Evolutionary conservation across 192 early-diverging fungal species (phyloP).

Genomic region (Coemansia guatemalensis): DNA sequence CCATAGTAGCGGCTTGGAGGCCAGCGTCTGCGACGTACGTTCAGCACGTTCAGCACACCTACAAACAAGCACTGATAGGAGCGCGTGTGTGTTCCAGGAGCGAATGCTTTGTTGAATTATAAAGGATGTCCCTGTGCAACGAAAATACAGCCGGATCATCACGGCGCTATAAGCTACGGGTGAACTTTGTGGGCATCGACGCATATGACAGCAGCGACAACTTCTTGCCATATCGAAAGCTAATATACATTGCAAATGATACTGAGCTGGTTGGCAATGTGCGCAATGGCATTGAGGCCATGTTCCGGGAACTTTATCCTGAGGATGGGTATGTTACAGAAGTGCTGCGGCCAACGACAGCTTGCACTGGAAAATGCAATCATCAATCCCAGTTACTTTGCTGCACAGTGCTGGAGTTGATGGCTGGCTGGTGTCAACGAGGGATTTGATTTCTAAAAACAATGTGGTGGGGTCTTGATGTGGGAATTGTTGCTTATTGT

Average conservation of each 20-base stretch:
- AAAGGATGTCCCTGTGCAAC: no score
- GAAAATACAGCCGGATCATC: no score
- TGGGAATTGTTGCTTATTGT: constrained; percentile 1
- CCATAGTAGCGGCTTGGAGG: no score
- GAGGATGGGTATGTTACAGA: constrained; percentile 37
- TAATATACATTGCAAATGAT: constrained; percentile 31
- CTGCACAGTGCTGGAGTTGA: neutral
- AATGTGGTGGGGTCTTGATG: neutral
- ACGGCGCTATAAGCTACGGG: constrained; percentile 46
- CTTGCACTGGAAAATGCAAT: neutral
- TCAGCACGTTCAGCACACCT: no score
- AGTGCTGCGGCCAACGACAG: no score
- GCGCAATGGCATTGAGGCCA: constrained; percentile 21
- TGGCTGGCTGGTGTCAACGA: neutral
- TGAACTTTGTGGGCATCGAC: constrained; percentile 46
- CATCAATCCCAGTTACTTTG: neutral
- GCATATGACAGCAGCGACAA: constrained; percentile 38
- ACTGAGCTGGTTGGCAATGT: constrained; percentile 30
- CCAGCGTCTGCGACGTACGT: no score
- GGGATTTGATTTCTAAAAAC: neutral
- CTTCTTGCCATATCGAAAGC: constrained; percentile 36
- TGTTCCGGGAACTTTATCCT: constrained; percentile 41
- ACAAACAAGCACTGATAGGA: no score
- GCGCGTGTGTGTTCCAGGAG: no score
- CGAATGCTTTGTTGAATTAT: no score